Percentiles rank a stretch among this genome's conserved stretches.
These are phyloP conservation scores for Fusarium aywerte DNA, from an alignment of 2,329 filamentous ascomycete genomes.

Conservation along the genomic window DNA sequence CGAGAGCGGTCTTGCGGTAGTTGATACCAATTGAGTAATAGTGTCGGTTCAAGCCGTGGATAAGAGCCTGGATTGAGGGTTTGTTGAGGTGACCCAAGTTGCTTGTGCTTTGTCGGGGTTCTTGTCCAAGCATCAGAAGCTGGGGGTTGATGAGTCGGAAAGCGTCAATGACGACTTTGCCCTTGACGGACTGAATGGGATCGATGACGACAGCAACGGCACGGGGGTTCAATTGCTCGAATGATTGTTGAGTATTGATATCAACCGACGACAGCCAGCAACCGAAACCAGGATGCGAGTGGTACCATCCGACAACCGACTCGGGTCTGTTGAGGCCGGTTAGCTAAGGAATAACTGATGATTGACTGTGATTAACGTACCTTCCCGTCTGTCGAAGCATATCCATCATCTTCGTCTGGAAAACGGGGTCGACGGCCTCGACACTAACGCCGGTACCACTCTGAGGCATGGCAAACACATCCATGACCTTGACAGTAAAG, in stretches of 20 bases:
- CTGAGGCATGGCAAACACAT: slow-evolving; percentile 99
- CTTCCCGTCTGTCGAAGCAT: slow-evolving; percentile 98
- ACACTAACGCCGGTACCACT: slow-evolving; percentile 98
- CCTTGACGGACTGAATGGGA: slow-evolving; percentile 98
- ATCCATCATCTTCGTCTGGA: slow-evolving; percentile 99
- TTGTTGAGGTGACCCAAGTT: slow-evolving; percentile 99
- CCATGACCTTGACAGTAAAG: slow-evolving; percentile 97
- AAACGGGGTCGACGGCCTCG: slow-evolving; percentile 97
- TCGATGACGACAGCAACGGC: slow-evolving; percentile 98
- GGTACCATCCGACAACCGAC: slow-evolving; percentile 98
- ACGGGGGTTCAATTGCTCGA: slow-evolving; percentile 96
- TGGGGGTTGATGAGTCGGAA: slow-evolving; percentile 99
- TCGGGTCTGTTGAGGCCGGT: slow-evolving; percentile 73
- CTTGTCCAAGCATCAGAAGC: slow-evolving; percentile 96
- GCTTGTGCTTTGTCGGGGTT: slow-evolving; percentile 96
- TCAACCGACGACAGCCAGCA: slow-evolving; percentile 99
- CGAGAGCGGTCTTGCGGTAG: slow-evolving; percentile 95
- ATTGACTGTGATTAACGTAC: slow-evolving; percentile 60
- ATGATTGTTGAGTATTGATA: slow-evolving; percentile 99
- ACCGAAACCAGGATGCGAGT: slow-evolving; percentile 98
- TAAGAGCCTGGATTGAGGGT: slow-evolving; percentile 98
- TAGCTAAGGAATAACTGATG: slow-evolving; percentile 22
- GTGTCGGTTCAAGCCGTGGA: slow-evolving; percentile 96
- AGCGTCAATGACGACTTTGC: slow-evolving; percentile 98
- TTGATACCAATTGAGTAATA: slow-evolving; percentile 99